phyloP scores from a whole-genome alignment of 768 basidiomycete genomes.

The Artomyces pyxidatus region DNA sequence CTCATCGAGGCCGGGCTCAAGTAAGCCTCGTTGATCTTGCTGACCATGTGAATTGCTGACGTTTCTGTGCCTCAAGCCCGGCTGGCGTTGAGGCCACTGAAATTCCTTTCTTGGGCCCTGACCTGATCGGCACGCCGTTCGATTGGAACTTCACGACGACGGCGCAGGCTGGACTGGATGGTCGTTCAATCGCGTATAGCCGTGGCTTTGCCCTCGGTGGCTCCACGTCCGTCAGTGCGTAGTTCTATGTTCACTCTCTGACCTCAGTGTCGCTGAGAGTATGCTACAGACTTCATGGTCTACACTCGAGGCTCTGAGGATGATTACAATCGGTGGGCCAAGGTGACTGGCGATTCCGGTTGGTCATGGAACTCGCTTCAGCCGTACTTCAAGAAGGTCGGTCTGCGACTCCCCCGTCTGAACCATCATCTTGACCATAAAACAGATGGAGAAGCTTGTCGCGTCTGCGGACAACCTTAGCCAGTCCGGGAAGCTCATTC shows the following conservation, averaged over 20 bases:
- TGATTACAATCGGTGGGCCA: constrained; percentile 20
- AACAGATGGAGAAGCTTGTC: constrained; percentile 31
- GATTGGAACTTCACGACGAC: constrained; percentile 7
- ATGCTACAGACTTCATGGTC: constrained; percentile 17
- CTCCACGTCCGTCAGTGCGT: constrained; percentile 1
- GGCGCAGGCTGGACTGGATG: not conserved
- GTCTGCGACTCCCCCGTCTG: not conserved
- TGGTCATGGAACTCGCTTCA: constrained; percentile 15
- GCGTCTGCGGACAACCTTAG: constrained; percentile 32
- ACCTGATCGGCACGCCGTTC: not conserved
- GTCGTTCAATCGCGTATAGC: constrained; percentile 1
- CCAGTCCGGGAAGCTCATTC: constrained; percentile 29
- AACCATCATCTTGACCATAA: no score
- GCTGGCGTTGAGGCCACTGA: not conserved
- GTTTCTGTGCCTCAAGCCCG: not conserved
- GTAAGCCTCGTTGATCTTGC: not conserved
- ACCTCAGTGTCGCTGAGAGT: not conserved
- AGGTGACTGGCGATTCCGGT: constrained; percentile 18
- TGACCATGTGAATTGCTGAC: not conserved
- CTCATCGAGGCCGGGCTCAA: constrained; percentile 3
- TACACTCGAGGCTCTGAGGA: constrained; percentile 22
- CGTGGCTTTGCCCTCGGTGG: constrained; percentile 3
- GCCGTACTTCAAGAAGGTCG: constrained; percentile 5
- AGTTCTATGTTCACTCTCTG: not conserved
- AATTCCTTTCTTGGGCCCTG: not conserved